Evolutionary conservation across 2,329 filamentous ascomycete species (phyloP), one percentile per base, ranked within the genome.

Genomic region (Alternaria sp.): DNA sequence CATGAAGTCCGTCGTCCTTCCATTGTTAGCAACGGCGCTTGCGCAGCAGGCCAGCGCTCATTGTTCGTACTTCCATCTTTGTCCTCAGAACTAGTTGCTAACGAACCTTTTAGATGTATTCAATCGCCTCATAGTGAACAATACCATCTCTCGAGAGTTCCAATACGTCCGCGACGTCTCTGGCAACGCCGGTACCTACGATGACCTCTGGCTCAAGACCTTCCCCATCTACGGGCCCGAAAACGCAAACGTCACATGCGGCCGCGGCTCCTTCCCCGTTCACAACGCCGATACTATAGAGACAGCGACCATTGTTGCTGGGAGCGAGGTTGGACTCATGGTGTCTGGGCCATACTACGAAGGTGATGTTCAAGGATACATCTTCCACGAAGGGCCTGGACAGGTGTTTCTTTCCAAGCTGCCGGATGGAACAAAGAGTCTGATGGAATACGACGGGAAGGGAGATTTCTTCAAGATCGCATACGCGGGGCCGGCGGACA

Each of bases 101-200:
- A 46, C 1, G 44, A 23, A 2, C 12, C 5, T 23, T 15, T 25
- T 5, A 71, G 64, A 73, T 43, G 45, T 62, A 17, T 73, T 73
- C 61, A 63, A 50, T 44, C 59, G 59, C 28, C 59, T 73, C 15
- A 55, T 72, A 30, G 54, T 70, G 17, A 72, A 73, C 51, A 65
- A 64, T 58, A 70, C 69, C 32, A 25, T 66, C 23, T 67, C 69
- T 11, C 45, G 49, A 8, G 66, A 70, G 4, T 71, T 61, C 23
- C 62, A 73, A 63, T 72, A 73, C 65, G 61, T 68, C 43, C 68
- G 68, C 56, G 65, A 73, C 44, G 57, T 66, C 36, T 40, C 58
- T 11, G 47, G 54, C 40, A 57, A 65, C 21, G 25, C 46, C 6
- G 51, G 60, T 21, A 40, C 21, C 45, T 56, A 45, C 30, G 30